Base-by-base conservation (phyloP, 192 early-diverging fungal species). In the Chytriomyces sp. region DNA sequence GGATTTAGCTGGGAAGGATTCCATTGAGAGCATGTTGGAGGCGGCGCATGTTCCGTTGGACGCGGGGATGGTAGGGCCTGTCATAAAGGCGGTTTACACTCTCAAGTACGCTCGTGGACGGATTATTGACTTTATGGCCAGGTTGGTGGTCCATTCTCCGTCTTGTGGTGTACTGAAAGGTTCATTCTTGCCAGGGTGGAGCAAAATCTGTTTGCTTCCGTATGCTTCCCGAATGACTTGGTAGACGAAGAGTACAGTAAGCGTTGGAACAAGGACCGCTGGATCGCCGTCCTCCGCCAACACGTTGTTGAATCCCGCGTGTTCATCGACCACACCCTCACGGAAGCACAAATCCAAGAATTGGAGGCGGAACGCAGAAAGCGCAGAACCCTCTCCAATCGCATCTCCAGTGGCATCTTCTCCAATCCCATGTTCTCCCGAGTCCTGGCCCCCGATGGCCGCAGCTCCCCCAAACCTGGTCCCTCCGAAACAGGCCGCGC, bases 101-200 rank as follows among this genome's bases (percentile, higher is more conserved):
- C 19, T 68, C 14, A 38, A 38, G 26, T 56, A 53, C 53, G 66
- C 56, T 30, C n/a, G 44, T 25, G 26, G 26, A 6, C 44, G 66
- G 19, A 25, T 68, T 34, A n/a, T 68, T 1, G 66, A 68, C 53
- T 68, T 68, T 28, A 68, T 68, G 66, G 52, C 66, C 5, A 49
- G 66, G 66, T 68, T n/a, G n/a, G n/a, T n/a, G n/a, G n/a, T n/a
- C n/a, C n/a, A n/a, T n/a, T n/a, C n/a, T n/a, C n/a, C n/a, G n/a
- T n/a, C n/a, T n/a, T n/a, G n/a, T n/a, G n/a, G n/a, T n/a, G n/a
- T n/a, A n/a, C n/a, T n/a, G n/a, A n/a, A n/a, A n/a, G n/a, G n/a
- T n/a, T n/a, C n/a, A n/a, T n/a, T n/a, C n/a, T n/a, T n/a, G n/a
- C n/a, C n/a, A n/a, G n/a, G n/a, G n/a, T n/a, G n/a, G n/a, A n/a